A percentile compares a stretch with the other conserved stretches of the same genome.
Conservation (phyloP, 1,139 yeast species). For the Dujonia santamariae region DNA sequence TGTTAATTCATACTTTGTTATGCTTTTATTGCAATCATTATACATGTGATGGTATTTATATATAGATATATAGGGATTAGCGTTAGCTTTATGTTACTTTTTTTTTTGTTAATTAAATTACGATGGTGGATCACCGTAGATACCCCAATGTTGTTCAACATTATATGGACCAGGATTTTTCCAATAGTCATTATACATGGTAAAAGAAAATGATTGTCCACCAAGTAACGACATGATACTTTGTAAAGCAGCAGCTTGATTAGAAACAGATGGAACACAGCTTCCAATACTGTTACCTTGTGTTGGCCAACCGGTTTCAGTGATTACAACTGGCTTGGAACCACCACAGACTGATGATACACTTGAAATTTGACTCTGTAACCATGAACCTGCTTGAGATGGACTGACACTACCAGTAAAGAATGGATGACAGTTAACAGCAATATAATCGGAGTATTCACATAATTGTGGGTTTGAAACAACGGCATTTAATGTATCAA, state of each 20-base stretch:
- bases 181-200: conserved; percentile 77
- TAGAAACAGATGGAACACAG: conserved; percentile 65
- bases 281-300: conserved; percentile 61
- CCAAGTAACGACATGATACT: conserved; percentile 57
- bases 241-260: conserved; percentile 59
- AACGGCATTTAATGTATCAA: conserved; percentile 77
- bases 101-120: neutral
- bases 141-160: conserved; percentile 77
- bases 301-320: conserved; percentile 85
- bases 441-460: conserved; percentile 69
- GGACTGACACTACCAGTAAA: conserved; percentile 72
- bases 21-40: too few relatives aligned
- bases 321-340: conserved; percentile 54
- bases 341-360: conserved; percentile 66
- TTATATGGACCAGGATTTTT: conserved; percentile 64
- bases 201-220: conserved; percentile 57
- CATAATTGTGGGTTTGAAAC: conserved; percentile 71
- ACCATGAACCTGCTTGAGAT: conserved; percentile 67
- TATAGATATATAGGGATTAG: neutral
- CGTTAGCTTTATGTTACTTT: neutral
- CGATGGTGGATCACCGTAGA: conserved; percentile 31
- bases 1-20: too few relatives aligned
- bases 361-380: conserved; percentile 60
- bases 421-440: conserved; percentile 79
- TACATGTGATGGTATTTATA: conserved; percentile 4